Base-by-base conservation (phyloP, 2,329 filamentous ascomycete species). In the Nemania sp. region DNA sequence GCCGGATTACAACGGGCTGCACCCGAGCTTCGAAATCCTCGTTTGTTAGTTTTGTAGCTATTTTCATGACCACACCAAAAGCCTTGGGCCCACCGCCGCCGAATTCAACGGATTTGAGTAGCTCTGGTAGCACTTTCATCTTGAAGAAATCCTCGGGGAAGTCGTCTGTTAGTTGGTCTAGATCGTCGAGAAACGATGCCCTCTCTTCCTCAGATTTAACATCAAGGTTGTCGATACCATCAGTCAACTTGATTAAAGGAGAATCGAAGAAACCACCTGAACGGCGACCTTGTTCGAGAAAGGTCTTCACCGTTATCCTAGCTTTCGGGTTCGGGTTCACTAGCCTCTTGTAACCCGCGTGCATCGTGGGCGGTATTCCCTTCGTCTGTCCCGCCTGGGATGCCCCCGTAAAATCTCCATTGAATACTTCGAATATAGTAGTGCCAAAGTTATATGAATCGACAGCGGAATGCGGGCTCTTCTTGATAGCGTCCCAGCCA, bases 61-160 rank as follows among this genome's bases (percentile, higher is more conserved):
- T 98, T 77, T 97, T 97, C 84, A 98, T 89, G 47, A 97, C 93
- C 1, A 97, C 90, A 0, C 86, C 83, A 67, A 99, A 92, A 0
- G 97, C 94, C 77, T 97, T 97, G 0, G 95, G 93, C 0, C 96
- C 96, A 29, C 96, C 96, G 11, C 95, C 96, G 7, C 96, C 96
- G 79, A 98, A 99, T 76, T 99, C 96, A n/a, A 98, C 94, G 0
- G 94, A 97, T 78, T 98, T 99, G n/a, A 99, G 86, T 32, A 99
- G 84, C 77, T 99, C 96, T 0, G 96, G 96, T 8, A 99, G 85
- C 3, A 99, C 90, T 77, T 98, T 99, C 87, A 97, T 92, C 78
- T 97, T 97, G 85, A 98, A 97, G 79, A 97, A 99, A 67, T 98
- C 96, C 77, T 98, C 95, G 0, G 96, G 96, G 69, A 98, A 98